Conservation (phyloP, 768 basidiomycete species). For the Phlebiopsis gigantea region DNA sequence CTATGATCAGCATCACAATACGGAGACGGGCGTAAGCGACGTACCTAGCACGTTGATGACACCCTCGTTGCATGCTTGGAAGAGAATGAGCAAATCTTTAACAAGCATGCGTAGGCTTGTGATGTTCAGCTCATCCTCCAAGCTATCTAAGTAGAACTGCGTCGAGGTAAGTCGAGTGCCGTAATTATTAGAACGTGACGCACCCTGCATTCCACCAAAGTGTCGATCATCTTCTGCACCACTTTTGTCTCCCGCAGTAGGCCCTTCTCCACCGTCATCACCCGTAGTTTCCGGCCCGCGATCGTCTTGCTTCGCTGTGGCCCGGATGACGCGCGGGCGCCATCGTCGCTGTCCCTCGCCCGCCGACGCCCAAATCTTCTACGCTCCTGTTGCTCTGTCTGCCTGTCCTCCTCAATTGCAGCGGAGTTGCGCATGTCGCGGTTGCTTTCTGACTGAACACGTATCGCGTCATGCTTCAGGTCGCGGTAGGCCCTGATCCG, state of each 20-base stretch:
- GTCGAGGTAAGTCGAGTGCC: not conserved
- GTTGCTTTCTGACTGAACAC: constrained; percentile 91
- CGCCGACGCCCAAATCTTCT: constrained; percentile 17
- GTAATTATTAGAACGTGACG: constrained; percentile 26
- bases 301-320: constrained; percentile 65
- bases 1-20: not conserved
- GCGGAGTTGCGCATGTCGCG: constrained; percentile 71
- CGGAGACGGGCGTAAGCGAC: constrained; percentile 26
- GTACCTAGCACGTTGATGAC: constrained; percentile 76
- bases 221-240: constrained; percentile 87
- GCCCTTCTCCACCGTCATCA: constrained; percentile 95
- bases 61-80: constrained; percentile 96
- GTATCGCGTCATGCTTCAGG: constrained; percentile 89
- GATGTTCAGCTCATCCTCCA: constrained; percentile 88
- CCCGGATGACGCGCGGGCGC: constrained; percentile 27
- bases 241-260: constrained; percentile 86
- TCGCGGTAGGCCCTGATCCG: constrained; percentile 86
- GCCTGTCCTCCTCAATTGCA: constrained; percentile 53
- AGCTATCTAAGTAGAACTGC: constrained; percentile 90
- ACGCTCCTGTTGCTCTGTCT: constrained; percentile 22
- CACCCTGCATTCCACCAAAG: constrained; percentile 84
- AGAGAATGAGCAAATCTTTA: constrained; percentile 92
- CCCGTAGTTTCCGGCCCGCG: constrained; percentile 76
- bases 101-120: constrained; percentile 89
- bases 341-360: constrained; percentile 16